A percentile compares a stretch with the other conserved stretches of the same genome.
phyloP scores from a whole-genome alignment of 208 protist genomes.

The Crithidia fasciculata region DNA sequence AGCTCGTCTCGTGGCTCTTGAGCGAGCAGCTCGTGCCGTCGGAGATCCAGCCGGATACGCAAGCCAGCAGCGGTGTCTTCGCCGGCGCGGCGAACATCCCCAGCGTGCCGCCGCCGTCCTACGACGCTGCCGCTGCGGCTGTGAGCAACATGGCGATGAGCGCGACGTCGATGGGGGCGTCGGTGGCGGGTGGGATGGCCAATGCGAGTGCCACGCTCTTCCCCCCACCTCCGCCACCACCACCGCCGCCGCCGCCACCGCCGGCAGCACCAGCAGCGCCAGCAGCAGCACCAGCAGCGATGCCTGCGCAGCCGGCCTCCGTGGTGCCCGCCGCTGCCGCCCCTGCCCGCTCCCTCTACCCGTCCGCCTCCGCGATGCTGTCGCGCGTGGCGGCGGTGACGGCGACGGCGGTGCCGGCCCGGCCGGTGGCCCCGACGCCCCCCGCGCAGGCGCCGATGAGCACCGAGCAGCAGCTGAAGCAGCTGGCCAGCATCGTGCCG shows the following conservation, averaged over 20 bases:
- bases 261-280: neutral
- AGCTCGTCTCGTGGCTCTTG: constrained; percentile 74
- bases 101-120: constrained; percentile 34
- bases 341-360: constrained; percentile 18
- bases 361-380: constrained; percentile 28
- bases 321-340: neutral
- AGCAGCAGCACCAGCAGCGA: neutral
- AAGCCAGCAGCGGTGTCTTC: neutral
- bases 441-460: constrained; percentile 13
- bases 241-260: constrained; percentile 8
- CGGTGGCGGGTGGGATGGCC: neutral
- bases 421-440: neutral
- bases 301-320: neutral
- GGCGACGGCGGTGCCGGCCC: constrained; percentile 3
- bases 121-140: constrained; percentile 22
- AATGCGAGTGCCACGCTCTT: neutral
- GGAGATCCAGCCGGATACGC: constrained; percentile 32
- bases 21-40: constrained; percentile 54
- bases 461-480: constrained; percentile 38
- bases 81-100: constrained; percentile 12
- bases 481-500: constrained; percentile 72
- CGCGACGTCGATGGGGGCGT: neutral
- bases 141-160: neutral
- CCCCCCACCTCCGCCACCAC: constrained; percentile 1
- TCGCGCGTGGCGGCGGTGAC: neutral